These are phyloP conservation scores for Thamnidium elegans DNA, from an alignment of 192 early-diverging fungal species.

Conservation along the genomic window DNA sequence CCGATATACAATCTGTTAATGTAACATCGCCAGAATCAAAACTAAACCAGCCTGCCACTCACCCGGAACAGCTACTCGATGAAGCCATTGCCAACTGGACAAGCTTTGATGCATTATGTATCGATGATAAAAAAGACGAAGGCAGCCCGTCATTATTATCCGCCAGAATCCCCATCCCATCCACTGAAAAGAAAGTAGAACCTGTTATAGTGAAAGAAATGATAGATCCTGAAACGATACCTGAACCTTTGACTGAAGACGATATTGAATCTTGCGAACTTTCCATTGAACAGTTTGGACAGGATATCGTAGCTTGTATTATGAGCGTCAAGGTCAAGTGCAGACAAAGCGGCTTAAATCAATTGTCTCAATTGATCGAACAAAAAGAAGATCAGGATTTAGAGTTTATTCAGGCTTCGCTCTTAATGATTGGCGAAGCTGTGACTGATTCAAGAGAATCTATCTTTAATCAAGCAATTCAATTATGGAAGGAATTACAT, in stretches of 20 bases:
- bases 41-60: background rate
- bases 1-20: background rate
- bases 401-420: slow-evolving; percentile 17
- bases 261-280: slow-evolving; percentile 17
- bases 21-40: background rate
- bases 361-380: slow-evolving; percentile 1
- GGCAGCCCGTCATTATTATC: background rate
- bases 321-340: slow-evolving; percentile 29
- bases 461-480: slow-evolving; percentile 17
- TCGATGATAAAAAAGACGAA: background rate
- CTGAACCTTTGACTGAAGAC: slow-evolving; percentile 27
- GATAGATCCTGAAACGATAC: slow-evolving; percentile 12
- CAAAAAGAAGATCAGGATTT: background rate
- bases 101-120: slow-evolving; percentile 17
- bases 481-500: slow-evolving; percentile 25
- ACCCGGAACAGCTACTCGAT: slow-evolving; percentile 13
- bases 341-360: slow-evolving; percentile 20
- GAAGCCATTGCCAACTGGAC: slow-evolving; percentile 24
- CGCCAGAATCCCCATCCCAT: background rate
- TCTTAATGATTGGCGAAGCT: slow-evolving; percentile 24
- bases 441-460: slow-evolving; percentile 31
- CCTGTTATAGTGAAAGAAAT: slow-evolving; percentile 7
- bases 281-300: slow-evolving; percentile 22
- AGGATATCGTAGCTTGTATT: slow-evolving; percentile 20
- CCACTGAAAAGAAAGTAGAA: slow-evolving; percentile 1